These are phyloP conservation scores for barrel medic (Medicago truncatula) DNA, from an alignment of 306 rosid species.

Conservation along the genomic window MtrunA17r5.0-ANR NC_053042.1:16656501-16657000, in stretches of 20 bases:
- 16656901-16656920: no score
- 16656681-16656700: slow-evolving; percentile 18
- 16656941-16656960: no score
- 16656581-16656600: slow-evolving; percentile 15
- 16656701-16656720: not conserved
- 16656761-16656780: not conserved
- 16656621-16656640: slow-evolving; percentile 33
- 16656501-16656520: not conserved
- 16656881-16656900: no score
- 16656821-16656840: not conserved
- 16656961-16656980: no score
- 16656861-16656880: not conserved
- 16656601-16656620: slow-evolving; percentile 8
- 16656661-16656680: not conserved
- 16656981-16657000: no score
- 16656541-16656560: slow-evolving; percentile 9
- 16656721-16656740: not conserved
- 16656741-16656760: not conserved
- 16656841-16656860: not conserved
- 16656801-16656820: no score
- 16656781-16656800: not conserved
- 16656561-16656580: not conserved
- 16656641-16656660: slow-evolving; percentile 37
- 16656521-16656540: not conserved
- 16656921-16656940: no score